Conservation (phyloP, 2,329 filamentous ascomycete species). For the Pseudogymnoascus pannorum region DNA sequence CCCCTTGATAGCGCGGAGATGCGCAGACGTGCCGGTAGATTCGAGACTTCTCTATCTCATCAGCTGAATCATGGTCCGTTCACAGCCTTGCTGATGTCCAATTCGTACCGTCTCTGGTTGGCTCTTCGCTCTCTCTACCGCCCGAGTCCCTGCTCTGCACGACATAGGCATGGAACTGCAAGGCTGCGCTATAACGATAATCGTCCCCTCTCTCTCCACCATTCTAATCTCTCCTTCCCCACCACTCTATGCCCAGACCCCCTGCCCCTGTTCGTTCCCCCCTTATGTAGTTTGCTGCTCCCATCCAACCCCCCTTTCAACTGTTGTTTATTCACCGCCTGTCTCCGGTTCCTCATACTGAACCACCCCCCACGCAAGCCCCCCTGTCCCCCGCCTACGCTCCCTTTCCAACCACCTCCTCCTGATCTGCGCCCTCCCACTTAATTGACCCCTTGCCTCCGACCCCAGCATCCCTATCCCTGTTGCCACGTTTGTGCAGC, state of each 20-base stretch:
- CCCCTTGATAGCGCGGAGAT: not conserved
- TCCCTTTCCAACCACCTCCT: not conserved
- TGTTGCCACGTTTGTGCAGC: not conserved
- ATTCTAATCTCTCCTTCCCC: not conserved
- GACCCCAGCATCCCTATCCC: not conserved
- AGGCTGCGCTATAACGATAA: not conserved
- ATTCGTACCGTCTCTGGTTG: not conserved
- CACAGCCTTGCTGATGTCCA: not conserved
- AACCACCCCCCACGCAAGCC: not conserved
- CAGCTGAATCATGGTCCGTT: not conserved
- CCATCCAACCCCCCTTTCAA: not conserved
- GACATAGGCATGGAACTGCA: not conserved
- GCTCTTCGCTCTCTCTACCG: not conserved
- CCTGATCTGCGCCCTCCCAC: not conserved
- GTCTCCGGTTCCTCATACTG: not conserved
- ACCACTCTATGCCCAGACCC: not conserved
- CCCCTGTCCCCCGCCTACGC: not conserved
- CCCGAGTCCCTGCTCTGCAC: not conserved
- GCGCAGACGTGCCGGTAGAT: not conserved
- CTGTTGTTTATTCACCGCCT: not conserved
- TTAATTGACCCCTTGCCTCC: not conserved
- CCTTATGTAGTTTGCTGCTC: too few relatives aligned
- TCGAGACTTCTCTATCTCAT: not conserved
- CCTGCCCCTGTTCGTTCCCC: not conserved
- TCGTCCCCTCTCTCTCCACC: not conserved